Conservation (phyloP, 306 rosid species). For the Cucurbita argyrosperma region DNA sequence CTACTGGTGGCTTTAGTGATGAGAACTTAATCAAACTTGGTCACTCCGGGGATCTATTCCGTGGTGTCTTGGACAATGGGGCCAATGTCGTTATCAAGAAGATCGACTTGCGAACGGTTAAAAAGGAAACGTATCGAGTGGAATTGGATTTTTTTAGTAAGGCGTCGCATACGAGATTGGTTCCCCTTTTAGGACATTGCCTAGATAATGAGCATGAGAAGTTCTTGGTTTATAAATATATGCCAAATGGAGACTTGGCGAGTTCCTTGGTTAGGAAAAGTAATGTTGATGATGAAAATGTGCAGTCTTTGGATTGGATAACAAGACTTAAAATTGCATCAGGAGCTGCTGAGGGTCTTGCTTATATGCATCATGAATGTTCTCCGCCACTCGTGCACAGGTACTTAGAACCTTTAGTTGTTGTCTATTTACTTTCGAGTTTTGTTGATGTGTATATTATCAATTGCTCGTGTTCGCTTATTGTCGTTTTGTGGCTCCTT, state of each 20-base stretch:
- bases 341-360: constrained; percentile 82
- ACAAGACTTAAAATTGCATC: constrained; percentile 88
- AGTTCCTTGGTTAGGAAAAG: constrained; percentile 46
- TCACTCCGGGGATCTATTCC: constrained; percentile 68
- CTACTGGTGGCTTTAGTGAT: constrained; percentile 53
- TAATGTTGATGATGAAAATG: constrained; percentile 37
- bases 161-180: constrained; percentile 54
- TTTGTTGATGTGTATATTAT: not conserved
- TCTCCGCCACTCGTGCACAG: constrained; percentile 83
- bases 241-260: constrained; percentile 80
- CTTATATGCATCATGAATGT: constrained; percentile 79
- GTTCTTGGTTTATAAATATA: constrained; percentile 58
- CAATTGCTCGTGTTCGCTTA: not conserved
- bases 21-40: constrained; percentile 62
- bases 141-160: constrained; percentile 74
- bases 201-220: constrained; percentile 73
- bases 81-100: constrained; percentile 48
- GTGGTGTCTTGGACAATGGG: constrained; percentile 69
- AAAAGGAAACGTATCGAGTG: constrained; percentile 41
- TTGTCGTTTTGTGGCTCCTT: not conserved
- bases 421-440: not conserved
- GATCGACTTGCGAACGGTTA: constrained; percentile 34
- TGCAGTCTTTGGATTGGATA: constrained; percentile 86
- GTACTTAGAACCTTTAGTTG: constrained; percentile 21
- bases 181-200: constrained; percentile 78